Evolutionary conservation across 805 yeast species (phyloP), one percentile per base, ranked within the genome.

Genomic region (Saturnispora diversa): DNA sequence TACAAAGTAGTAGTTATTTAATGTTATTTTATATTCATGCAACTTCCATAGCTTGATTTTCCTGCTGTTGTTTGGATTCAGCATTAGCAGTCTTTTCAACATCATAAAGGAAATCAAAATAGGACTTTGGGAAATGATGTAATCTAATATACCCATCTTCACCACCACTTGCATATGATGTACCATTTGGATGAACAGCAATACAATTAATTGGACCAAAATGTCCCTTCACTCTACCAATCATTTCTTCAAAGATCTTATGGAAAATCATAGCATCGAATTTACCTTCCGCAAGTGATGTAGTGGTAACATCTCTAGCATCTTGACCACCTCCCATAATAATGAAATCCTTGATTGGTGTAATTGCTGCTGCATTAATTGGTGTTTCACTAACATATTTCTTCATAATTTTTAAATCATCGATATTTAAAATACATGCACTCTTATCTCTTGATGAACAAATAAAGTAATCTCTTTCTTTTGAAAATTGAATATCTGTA

Each of bases 261-360:
- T 92, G 97, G 66, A 80, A 86, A 62, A 92, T 84, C 67, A 95
- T 77, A 27, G 97, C 92, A 69, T 92, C 97, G 63, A 92, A 92
- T 59, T 85, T 85, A 69, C 98, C 98, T 64, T 90, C 95, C 36
- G 81, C 72, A 42, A 87, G 78, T 31, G 92, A 75, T 21, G 97
- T 87, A n/a, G 97, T 92, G 31, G 99, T 92, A 58, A 92, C 99
- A 62, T 88, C 94, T 64, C 87, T 79, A 30, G 98, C 97, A 55
- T 87, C 97, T 70, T 92, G 97, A 78, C 99, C 99, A 68, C 99
- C 99, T 40, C 97, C 98, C 47, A 92, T 71, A 37, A 92, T 80
- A 47, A 92, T 83, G 59, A 80, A 90, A 58, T 92, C 90, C 67
- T 92, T 92, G 43, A 79, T 70, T 20, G 97, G 94, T 12, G 98